Evolutionary conservation across 768 basidiomycete genomes (phyloP), one percentile per base, ranked within the genome.

Genomic region (Lanmaoa rubissima): DNA sequence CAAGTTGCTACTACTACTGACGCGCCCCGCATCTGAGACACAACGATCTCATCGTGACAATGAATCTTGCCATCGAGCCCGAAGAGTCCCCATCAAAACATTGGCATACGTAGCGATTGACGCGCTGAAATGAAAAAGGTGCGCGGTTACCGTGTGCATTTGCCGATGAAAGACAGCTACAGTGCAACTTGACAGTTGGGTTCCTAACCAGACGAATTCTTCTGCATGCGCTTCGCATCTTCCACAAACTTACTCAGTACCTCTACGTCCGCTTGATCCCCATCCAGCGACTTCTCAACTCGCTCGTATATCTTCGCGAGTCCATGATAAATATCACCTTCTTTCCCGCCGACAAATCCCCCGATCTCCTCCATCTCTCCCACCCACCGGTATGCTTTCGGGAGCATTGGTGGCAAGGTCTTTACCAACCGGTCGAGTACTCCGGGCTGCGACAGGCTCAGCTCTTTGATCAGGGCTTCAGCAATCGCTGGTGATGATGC

Each of bases 351-450:
- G 11, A 86, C 80, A 66, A 85, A 86, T 7, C 68, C 73, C 3
- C 78, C 76, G 40, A 87, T 84, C 67, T 87, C 86, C 50, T 81
- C 73, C 84, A 84, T 86, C 72, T 86, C 84, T 45, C 78, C 80
- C 14, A 81, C 77, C 79, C 78, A 86, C 48, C 84, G 75, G 61
- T 87, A 85, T 4, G 82, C 82, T 59, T 85, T 87, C n/a, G 79
- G 81, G 19, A 83, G 68, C 82, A 84, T 82, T 35, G 67, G 55
- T 5, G 81, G 79, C 31, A 84, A 66, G 2, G 59, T 58, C 45
- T 63, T 64, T 4, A 72, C 70, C 47, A 82, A 68, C 21, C 75
- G 72, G 58, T 74, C 61, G 12, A 86, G 71, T 28, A 78, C 53
- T 17, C 59, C 64, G 5, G 81, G 78, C 64, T 83, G 79, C 16